phyloP scores from a whole-genome alignment of 169 alveolate species.

The Plasmodium vivax region DNA sequence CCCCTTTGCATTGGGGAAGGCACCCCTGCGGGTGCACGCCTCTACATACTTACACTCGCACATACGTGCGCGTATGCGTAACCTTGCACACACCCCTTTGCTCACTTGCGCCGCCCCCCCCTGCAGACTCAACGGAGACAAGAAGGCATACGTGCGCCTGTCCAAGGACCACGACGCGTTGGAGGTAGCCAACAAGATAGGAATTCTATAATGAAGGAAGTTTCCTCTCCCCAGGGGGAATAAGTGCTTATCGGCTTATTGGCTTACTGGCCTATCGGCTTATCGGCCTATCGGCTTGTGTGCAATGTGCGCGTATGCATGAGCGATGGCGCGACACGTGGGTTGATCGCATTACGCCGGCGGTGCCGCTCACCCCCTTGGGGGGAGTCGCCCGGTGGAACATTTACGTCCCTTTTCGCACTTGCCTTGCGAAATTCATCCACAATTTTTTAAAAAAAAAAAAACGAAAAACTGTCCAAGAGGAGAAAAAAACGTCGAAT shows the following conservation, averaged over 20 bases:
- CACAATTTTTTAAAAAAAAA: not conserved
- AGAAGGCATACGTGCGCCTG: conserved; percentile 98
- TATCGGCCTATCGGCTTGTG: no score
- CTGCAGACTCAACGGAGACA: conserved; percentile 94
- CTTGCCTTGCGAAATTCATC: not conserved
- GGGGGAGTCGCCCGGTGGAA: not conserved
- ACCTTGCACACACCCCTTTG: not conserved
- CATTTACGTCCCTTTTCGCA: not conserved
- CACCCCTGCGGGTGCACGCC: not conserved
- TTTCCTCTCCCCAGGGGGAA: not conserved
- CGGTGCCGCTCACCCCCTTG: not conserved
- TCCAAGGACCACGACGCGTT: conserved; percentile 97
- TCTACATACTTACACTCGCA: not conserved
- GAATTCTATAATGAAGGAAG: conserved; percentile 91
- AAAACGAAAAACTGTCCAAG: not conserved
- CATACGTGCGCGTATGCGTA: not conserved
- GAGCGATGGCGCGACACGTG: not conserved
- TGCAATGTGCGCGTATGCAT: not conserved
- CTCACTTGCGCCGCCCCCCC: not conserved
- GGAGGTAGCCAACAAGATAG: conserved; percentile 98
- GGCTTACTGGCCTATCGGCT: not conserved
- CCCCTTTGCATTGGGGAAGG: not conserved
- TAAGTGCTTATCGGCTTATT: not conserved
- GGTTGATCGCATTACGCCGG: not conserved
- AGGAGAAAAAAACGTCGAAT: not conserved